These are phyloP conservation scores for Heritiera littoralis DNA, from an alignment of 345 rosid species.

Conservation along the genomic window DNA sequence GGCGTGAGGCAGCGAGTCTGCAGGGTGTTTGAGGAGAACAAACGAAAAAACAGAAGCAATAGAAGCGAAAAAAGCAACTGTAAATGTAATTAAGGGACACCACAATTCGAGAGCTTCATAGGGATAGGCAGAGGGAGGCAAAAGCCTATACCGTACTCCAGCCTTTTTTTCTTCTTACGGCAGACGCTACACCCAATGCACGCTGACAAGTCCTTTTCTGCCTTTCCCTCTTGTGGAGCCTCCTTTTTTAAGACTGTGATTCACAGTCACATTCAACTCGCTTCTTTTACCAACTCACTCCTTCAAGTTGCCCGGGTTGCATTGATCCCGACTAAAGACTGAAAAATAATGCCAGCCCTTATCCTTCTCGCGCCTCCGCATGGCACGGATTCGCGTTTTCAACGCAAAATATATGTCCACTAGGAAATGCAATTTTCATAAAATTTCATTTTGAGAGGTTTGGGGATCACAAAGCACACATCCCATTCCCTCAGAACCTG, in stretches of 20 bases:
- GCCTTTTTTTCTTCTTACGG: background rate
- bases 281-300: background rate
- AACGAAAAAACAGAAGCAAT: background rate
- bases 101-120: background rate
- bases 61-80: background rate
- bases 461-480: no score
- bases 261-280: background rate
- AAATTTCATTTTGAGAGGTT: no score
- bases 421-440: no score
- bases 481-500: no score
- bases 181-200: background rate
- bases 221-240: background rate
- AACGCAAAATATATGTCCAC: no score
- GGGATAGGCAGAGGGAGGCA: background rate
- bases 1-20: background rate
- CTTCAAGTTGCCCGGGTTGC: background rate
- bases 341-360: no score
- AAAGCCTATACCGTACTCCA: conserved; percentile 14
- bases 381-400: no score
- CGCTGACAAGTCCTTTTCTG: conserved; percentile 30
- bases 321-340: no score
- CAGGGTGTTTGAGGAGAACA: background rate
- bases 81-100: background rate
- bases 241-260: background rate
- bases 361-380: no score